Evolutionary conservation across 2,329 filamentous ascomycete species (phyloP).

Genomic region (Curvularia sp.): DNA sequence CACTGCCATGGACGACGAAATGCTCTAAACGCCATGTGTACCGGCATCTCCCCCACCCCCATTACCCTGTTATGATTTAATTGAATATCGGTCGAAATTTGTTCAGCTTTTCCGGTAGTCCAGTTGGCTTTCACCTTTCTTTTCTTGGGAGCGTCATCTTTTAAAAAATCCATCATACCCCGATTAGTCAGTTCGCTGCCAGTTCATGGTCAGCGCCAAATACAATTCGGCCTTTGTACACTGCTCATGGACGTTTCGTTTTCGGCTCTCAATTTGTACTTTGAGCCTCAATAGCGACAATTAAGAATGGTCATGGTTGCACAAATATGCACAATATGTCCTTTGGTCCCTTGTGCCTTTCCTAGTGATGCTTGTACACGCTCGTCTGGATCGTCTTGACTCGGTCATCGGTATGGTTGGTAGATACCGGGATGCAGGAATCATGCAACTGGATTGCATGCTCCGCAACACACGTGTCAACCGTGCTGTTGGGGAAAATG

Average conservation of each 20-base stretch:
- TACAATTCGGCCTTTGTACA: constrained; percentile 34
- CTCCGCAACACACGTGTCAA: not conserved
- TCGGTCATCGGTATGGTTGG: not conserved
- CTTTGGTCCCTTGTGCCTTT: not conserved
- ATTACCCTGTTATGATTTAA: constrained; percentile 17
- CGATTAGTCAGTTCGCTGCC: constrained; percentile 17
- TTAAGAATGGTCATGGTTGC: constrained; percentile 22
- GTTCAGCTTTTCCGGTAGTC: constrained; percentile 20
- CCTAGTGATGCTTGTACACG: not conserved
- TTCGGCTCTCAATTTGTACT: constrained; percentile 25
- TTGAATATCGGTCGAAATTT: constrained; percentile 21
- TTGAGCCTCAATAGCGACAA: constrained; percentile 28
- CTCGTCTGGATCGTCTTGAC: not conserved
- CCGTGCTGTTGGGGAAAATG: not conserved
- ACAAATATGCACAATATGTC: not conserved
- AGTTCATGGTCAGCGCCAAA: constrained; percentile 14
- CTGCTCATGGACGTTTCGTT: constrained; percentile 24
- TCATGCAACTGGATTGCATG: not conserved
- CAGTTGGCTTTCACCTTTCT: constrained; percentile 20
- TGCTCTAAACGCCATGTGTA: constrained; percentile 36
- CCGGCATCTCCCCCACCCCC: constrained; percentile 4
- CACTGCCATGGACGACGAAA: constrained; percentile 52
- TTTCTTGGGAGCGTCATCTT: constrained; percentile 28
- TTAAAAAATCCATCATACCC: constrained; percentile 18
- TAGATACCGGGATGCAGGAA: not conserved